Evolutionary conservation across 2,329 filamentous ascomycete species (phyloP), one percentile per base, ranked within the genome.

Genomic region (Ophiostoma novo-ulmi): DNA sequence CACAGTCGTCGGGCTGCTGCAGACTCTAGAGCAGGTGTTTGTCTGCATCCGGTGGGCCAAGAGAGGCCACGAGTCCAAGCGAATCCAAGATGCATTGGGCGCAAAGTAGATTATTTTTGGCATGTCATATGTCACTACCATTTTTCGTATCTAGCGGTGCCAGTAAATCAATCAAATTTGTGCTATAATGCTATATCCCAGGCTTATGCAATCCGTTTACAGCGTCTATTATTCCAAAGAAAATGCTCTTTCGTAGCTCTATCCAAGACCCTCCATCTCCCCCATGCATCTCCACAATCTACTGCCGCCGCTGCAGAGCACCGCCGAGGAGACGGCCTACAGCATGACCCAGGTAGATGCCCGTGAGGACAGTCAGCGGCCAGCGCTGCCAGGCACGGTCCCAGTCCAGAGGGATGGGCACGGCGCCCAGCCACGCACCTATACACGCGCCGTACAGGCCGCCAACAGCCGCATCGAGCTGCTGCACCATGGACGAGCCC

Each of bases 361-460:
- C 95, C 1, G 87, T 88, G 5, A 98, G 81, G 71, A 99, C 91
- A 0, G 95, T 99, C 67, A 98, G 90, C 0, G 95, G 95, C 91
- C 94, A 99, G 79, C 90, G 92, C 86, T 99, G 95, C 95, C 95
- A 99, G 75, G 97, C 93, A n/a, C 95, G 89, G 79, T 99, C 95
- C 94, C 94, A 98, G 79, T 99, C 95, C 75, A 99, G 82, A 1
- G 95, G 95, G 75, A 99, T 98, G 0, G 96, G 95, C 69, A 98
- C 88, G 8, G 95, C 95, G 3, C 95, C 95, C 61, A 97, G 81
- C 95, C 95, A 98, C 58, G 92, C 93, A 6, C 95, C 95, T 1
- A 94, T 76, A 36, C 90, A 82, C 0, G 88, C 89, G 5, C 95
- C 95, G n/a, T 94, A 79, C 11, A 92, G 84, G 1, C 88, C 92